Base-by-base conservation (phyloP, 2,329 filamentous ascomycete species). In the Rhytidhysteron rufulum region DNA sequence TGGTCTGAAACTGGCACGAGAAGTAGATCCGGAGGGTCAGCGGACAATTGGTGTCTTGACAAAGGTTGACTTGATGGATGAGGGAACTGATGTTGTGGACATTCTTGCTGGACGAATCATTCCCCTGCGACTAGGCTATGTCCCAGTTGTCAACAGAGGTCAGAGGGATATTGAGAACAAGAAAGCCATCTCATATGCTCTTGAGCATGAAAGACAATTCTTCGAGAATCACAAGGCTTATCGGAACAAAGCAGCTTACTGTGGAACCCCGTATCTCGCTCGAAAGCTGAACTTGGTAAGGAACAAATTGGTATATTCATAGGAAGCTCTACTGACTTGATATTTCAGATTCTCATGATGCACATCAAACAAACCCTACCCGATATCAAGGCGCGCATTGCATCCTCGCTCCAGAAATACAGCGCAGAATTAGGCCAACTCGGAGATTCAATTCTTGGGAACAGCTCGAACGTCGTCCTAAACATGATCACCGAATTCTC, bases 401-500 rank as follows among this genome's bases (percentile, higher is more conserved):
- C 86, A n/a, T 86, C 87, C 52, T 96, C 91, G 11, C 75, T 98
- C 44, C 85, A 90, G 63, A 98, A 98, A 66, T 98, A 98, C 68
- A 75, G 80, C 4, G 70, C 81, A 31, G 93, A 98, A 67, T 78
- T 98, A 17, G 74, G 80, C 41, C 82, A 83, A 47, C 77, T 98
- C 10, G 93, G 94, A 17, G 91, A 95, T 49, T 96, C 90, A 10
- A 86, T 97, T 75, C 83, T 98, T 19, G 93, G 93, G 31, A 96
- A 97, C 75, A 93, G 85, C 65, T 85, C 87, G 43, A 98, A 97
- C 65, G 95, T 98, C 49, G 84, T 98, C 41, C 80, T 98, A 49
- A 96, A 96, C 70, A 95, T 98, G 71, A 98, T 98, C 61, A 97
- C 91, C 30, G 93, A 98, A 69, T 98, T 98, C 65, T 90, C 88